These are phyloP conservation scores for Scheffersomyces ergatensis DNA, from an alignment of 805 yeast genomes.

Conservation along the genomic window DNA sequence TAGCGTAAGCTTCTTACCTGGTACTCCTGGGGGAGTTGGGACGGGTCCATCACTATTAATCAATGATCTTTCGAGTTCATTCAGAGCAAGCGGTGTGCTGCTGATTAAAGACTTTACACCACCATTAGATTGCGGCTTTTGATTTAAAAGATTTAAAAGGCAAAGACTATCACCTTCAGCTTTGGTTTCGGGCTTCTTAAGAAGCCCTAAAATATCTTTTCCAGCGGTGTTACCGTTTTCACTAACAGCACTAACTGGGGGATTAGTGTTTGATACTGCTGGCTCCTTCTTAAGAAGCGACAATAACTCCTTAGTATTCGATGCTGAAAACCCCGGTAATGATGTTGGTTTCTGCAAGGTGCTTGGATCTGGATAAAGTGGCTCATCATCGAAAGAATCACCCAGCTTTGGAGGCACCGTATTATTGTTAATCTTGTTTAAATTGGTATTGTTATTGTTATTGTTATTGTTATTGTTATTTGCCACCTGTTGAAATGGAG, in stretches of 20 bases:
- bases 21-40: constrained; percentile 5
- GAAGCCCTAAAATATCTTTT: neutral
- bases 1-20: constrained; percentile 25
- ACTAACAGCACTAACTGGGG: neutral
- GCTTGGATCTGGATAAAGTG: constrained; percentile 31
- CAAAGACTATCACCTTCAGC: neutral
- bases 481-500: constrained; percentile 3
- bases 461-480: too few species aligned
- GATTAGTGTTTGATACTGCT: too few species aligned
- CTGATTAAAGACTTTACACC: neutral
- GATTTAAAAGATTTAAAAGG: neutral
- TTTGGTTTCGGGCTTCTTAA: neutral
- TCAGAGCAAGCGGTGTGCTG: constrained; percentile 14
- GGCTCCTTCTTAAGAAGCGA: neutral
- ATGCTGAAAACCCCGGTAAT: neutral
- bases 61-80: constrained; percentile 21
- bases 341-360: constrained; percentile 32
- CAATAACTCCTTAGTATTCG: neutral
- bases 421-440: constrained; percentile 6
- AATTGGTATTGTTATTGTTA: constrained; percentile 8
- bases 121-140: constrained; percentile 5
- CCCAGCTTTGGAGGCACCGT: constrained; percentile 5
- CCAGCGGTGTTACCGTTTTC: neutral
- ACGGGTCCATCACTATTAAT: neutral
- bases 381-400: constrained; percentile 2